phyloP scores from a whole-genome alignment of 176 grass and related monocot genomes.

The Eleusine coracana region DNA sequence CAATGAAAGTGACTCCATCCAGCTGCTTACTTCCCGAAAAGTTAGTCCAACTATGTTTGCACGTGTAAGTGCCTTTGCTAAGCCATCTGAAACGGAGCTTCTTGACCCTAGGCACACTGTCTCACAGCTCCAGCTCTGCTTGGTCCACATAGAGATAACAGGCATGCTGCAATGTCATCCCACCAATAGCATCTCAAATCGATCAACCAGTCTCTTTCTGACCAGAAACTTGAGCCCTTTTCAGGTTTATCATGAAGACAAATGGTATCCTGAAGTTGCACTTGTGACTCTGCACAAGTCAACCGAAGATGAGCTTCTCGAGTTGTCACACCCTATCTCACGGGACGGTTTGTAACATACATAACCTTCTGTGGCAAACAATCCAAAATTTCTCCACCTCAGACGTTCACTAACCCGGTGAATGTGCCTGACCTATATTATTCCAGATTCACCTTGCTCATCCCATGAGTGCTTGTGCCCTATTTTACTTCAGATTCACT shows the following conservation, averaged over 20 bases:
- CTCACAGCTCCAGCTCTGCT: too few species aligned
- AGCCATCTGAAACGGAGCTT: too few species aligned
- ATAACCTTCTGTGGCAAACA: neutral
- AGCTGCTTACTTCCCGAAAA: too few species aligned
- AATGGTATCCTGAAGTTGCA: neutral
- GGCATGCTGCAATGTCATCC: neutral
- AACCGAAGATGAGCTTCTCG: neutral
- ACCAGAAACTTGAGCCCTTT: neutral
- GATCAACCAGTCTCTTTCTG: neutral
- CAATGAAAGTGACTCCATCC: too few species aligned
- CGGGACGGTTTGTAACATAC: neutral
- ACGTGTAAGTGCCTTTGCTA: too few species aligned
- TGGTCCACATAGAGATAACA: neutral
- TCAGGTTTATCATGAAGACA: neutral
- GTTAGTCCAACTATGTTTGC: too few species aligned
- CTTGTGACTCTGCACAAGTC: neutral
- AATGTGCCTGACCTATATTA: neutral
- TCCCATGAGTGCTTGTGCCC: too few species aligned
- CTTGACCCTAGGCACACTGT: too few species aligned
- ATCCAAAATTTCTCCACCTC: neutral
- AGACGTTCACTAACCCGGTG: neutral
- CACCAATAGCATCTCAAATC: too few species aligned
- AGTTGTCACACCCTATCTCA: neutral
- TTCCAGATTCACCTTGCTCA: neutral
- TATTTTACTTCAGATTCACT: constrained; percentile 20